Evolutionary conservation across 768 basidiomycete species (phyloP).

Genomic region (Hericium rajendrae): DNA sequence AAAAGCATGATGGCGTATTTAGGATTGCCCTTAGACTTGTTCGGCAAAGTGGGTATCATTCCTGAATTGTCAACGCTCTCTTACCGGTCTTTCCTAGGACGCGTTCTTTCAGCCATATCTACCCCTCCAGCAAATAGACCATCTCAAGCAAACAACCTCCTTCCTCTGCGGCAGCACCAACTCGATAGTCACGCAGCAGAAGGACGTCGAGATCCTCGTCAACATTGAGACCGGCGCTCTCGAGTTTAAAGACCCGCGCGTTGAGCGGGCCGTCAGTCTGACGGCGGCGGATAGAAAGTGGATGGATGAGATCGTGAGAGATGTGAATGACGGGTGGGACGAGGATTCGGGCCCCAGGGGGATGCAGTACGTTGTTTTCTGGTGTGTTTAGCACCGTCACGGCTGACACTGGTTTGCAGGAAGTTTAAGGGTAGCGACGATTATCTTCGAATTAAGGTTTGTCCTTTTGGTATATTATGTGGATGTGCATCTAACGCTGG

Average conservation of each 20-base stretch:
- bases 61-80: background rate
- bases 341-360: conserved; percentile 44
- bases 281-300: conserved; percentile 94
- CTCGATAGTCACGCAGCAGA: conserved; percentile 87
- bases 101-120: conserved; percentile 98
- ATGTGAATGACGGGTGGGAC: conserved; percentile 77
- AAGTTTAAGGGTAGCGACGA: conserved; percentile 96
- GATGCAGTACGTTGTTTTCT: conserved; percentile 47
- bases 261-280: conserved; percentile 70
- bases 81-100: conserved; percentile 36
- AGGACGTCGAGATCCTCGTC: conserved; percentile 83
- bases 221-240: conserved; percentile 82
- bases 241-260: conserved; percentile 75
- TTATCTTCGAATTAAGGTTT: conserved; percentile 78
- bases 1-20: conserved; percentile 87
- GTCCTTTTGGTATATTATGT: conserved; percentile 3
- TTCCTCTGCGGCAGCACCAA: conserved; percentile 97
- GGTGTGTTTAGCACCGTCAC: background rate
- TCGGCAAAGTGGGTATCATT: conserved; percentile 56
- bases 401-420: conserved; percentile 1
- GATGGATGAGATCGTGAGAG: conserved; percentile 91
- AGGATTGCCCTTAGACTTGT: conserved; percentile 90
- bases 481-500: background rate
- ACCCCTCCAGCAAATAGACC: conserved; percentile 89
- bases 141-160: conserved; percentile 65